Conservation (phyloP, 768 basidiomycete genomes). For the Amanita jacksonii region DNA sequence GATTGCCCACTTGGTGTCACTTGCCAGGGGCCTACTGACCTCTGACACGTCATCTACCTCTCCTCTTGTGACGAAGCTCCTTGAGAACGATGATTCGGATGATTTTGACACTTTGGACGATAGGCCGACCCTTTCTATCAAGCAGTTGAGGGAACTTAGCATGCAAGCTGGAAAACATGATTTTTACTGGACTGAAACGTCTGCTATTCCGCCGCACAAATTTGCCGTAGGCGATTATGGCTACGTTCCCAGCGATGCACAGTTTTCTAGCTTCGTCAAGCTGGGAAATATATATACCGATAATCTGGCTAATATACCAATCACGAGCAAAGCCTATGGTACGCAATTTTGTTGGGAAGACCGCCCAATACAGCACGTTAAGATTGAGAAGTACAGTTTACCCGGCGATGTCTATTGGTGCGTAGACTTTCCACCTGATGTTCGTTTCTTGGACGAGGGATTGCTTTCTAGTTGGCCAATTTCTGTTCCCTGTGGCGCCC, state of each 20-base stretch:
- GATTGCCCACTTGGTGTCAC: slow-evolving; percentile 30
- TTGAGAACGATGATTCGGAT: slow-evolving; percentile 22
- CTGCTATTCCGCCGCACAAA: slow-evolving; percentile 27
- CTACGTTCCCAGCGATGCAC: slow-evolving; percentile 26
- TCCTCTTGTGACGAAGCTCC: slow-evolving; percentile 21
- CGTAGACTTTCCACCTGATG: too few species aligned
- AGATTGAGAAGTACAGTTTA: slow-evolving; percentile 25
- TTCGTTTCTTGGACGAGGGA: too few species aligned
- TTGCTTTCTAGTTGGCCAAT: slow-evolving; percentile 39
- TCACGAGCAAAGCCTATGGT: slow-evolving; percentile 18
- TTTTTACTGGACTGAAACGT: slow-evolving; percentile 31
- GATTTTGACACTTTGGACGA: slow-evolving; percentile 13
- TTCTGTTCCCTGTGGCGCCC: slow-evolving; percentile 25
- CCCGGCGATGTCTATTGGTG: slow-evolving; percentile 25
- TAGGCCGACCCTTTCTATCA: slow-evolving; percentile 19
- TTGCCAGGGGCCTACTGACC: slow-evolving; percentile 31
- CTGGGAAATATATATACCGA: slow-evolving; percentile 30
- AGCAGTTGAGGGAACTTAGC: slow-evolving; percentile 28
- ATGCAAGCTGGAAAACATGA: slow-evolving; percentile 25
- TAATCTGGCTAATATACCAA: slow-evolving; percentile 14
- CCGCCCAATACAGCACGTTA: slow-evolving; percentile 17
- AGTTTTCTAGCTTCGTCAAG: slow-evolving; percentile 28
- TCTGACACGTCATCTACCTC: slow-evolving; percentile 21
- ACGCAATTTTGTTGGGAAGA: slow-evolving; percentile 30
- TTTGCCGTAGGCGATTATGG: slow-evolving; percentile 37